Evolutionary conservation across 495 filamentous ascomycete genomes (phyloP).

Genomic region (Xanthoparmelia taractica): DNA sequence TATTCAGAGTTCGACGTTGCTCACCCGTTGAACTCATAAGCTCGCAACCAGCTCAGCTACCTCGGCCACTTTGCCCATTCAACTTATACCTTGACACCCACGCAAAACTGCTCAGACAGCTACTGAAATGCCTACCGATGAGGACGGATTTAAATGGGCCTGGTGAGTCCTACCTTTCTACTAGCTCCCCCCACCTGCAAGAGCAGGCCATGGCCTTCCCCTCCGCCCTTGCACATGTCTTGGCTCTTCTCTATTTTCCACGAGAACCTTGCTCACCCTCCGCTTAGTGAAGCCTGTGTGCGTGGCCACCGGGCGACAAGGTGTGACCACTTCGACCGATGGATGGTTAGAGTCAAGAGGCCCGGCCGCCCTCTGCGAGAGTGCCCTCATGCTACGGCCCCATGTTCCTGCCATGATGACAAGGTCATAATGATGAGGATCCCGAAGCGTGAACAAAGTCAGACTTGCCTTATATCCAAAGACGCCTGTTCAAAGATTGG

Average conservation of each 20-base stretch:
- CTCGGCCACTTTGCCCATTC: not conserved
- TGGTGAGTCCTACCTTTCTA: constrained; percentile 34
- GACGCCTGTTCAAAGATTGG: not conserved
- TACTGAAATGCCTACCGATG: constrained; percentile 41
- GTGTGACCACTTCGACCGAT: constrained; percentile 66
- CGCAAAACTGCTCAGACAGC: not conserved
- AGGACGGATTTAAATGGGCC: constrained; percentile 45
- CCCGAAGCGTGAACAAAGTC: constrained; percentile 36
- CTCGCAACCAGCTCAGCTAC: not conserved
- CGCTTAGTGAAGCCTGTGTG: constrained; percentile 67
- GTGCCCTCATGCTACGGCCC: constrained; percentile 64
- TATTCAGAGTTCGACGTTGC: not conserved
- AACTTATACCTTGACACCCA: not conserved
- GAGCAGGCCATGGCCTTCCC: not conserved
- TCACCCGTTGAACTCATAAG: not conserved
- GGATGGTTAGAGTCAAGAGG: constrained; percentile 73
- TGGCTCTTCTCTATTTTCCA: not conserved
- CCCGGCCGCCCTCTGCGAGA: constrained; percentile 69
- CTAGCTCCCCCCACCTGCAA: not conserved
- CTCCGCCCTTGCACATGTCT: not conserved
- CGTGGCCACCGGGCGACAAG: constrained; percentile 80
- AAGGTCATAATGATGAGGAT: constrained; percentile 47
- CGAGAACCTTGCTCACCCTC: constrained; percentile 14
- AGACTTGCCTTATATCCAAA: not conserved
- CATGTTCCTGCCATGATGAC: constrained; percentile 48